Evolutionary conservation across 23 red algal species (phyloP), one percentile per base, ranked within the genome.

Genomic region (Chondrus crispus): DNA sequence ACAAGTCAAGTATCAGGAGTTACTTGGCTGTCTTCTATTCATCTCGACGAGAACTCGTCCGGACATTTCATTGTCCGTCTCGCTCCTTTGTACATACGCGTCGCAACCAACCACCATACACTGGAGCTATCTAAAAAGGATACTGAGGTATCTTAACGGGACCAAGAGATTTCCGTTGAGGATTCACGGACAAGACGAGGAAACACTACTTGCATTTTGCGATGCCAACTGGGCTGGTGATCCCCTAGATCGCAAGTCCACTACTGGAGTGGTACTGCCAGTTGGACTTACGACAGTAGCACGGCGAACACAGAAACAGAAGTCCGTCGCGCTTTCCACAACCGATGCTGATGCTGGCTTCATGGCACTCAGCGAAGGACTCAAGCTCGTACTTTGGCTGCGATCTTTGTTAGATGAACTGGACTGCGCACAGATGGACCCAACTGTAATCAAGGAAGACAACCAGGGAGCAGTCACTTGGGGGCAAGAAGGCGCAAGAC

Each of bases 1-100:
- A n/a, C n/a, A n/a, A n/a, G n/a, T n/a, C n/a, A n/a, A n/a, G n/a
- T 88, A 73, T 44, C 64, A 53, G 37, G 84, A 88, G 41, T 42
- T 54, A n/a, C 33, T 88, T 19, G 84, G 62, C 30, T 16, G 46
- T 3, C 45, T 88, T 35, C 19, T 88, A 2, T 88, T 72, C 84
- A 7, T 88, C 1, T 38, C 84, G 24, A 46, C 22, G 2, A 16
- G 64, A 2, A 88, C 84, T 4, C 14, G 84, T 35, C 84, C 84
- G 30, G 84, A 88, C 38, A 45, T 88, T 41, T 37, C 42, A 32
- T 75, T 74, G 10, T 18, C 84, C 3, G 84, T 74, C 22, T 20
- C 40, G 24, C 50, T 74, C 2, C 66, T 88, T 12, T 19, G 60
- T 5, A 28, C 43, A 18, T 12, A 29, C 24, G 29, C 36, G 20